phyloP scores from a whole-genome alignment of 176 grass and related monocot genomes.

The Phoenix dactylifera region DNA sequence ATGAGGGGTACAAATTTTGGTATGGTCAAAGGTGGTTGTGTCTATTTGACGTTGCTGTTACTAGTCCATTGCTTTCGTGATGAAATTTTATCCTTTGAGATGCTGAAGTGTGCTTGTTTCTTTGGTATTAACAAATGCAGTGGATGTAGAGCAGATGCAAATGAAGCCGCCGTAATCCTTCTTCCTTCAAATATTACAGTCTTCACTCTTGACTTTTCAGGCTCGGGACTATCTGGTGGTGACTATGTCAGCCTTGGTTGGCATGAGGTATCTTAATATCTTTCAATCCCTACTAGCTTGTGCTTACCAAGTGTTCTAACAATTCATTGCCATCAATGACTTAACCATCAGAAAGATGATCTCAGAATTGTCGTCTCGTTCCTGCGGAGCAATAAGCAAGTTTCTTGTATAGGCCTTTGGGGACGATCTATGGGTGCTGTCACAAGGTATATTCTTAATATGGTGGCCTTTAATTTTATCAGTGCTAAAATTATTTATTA shows the following conservation, averaged over 20 bases:
- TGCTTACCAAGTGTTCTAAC: conserved; percentile 6
- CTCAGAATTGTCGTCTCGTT: conserved; percentile 70
- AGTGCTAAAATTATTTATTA: no score
- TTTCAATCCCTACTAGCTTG: conserved; percentile 10
- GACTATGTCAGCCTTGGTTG: conserved; percentile 99
- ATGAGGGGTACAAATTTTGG: no score
- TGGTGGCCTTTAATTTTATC: not conserved
- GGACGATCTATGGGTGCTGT: conserved; percentile 96
- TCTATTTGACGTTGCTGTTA: no score
- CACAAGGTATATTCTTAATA: conserved; percentile 52
- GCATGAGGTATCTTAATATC: conserved; percentile 66
- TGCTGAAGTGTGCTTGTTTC: no score
- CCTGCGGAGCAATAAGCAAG: conserved; percentile 75
- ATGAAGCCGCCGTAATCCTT: conserved; percentile 85
- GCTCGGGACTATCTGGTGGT: conserved; percentile 82
- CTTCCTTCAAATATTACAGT: conserved; percentile 97
- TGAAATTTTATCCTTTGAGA: no score
- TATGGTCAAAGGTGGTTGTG: no score
- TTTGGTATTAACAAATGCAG: conserved; percentile 35
- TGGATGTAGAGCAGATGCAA: conserved; percentile 93
- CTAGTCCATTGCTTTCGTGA: no score
- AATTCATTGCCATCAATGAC: conserved; percentile 4
- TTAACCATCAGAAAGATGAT: conserved; percentile 76
- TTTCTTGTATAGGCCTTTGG: conserved; percentile 96
- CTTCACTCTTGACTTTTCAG: conserved; percentile 95